Evolutionary conservation across 1,284 basidiomycete species (phyloP), one percentile per base, ranked within the genome.

Genomic region (Uromyces viciae-fabae): DNA sequence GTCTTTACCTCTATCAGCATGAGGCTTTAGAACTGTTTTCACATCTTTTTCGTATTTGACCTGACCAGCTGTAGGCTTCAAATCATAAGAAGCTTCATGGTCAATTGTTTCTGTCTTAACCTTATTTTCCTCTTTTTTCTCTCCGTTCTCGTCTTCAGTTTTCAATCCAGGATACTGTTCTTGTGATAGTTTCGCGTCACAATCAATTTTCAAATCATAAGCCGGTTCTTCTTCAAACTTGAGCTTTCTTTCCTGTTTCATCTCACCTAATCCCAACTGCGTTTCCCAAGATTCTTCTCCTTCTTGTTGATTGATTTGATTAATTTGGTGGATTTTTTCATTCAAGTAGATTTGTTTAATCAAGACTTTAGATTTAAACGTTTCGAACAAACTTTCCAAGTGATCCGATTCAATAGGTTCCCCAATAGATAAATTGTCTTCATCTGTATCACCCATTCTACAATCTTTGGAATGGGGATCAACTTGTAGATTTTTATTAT

Each of bases 361-460:
- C 25, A 75, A 49, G 15, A 56, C 58, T 43, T 75, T 22, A 22
- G 38, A n/a, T 31, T 80, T 80, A 31, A 80, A 80, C 5, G 17
- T 42, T 22, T 80, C 77, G 56, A 80, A 72, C 11, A 73, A 46
- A 22, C 42, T 56, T 64, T 72, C 52, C 46, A 66, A 72, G 11
- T 33, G 40, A 38, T 49, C 38, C 33, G 40, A 73, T 5, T 80
- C 77, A 31, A 80, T 73, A 14, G 54, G 46, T 28, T 80, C 68
- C 69, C 77, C 42, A 3, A 64, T 36, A 9, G 52, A 46, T 9
- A 25, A 28, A 22, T 71, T 42, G 38, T 73, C 77, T 33, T 80
- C 56, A 31, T 68, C 60, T 56, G 46, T n/a, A 33, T 64, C 25
- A 11, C 33, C 54, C 15, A 19, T 54, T 31, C 56, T n/a, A 8